Conservation (phyloP, 208 protist species). For the Endotrypanum monterogeii region DNA sequence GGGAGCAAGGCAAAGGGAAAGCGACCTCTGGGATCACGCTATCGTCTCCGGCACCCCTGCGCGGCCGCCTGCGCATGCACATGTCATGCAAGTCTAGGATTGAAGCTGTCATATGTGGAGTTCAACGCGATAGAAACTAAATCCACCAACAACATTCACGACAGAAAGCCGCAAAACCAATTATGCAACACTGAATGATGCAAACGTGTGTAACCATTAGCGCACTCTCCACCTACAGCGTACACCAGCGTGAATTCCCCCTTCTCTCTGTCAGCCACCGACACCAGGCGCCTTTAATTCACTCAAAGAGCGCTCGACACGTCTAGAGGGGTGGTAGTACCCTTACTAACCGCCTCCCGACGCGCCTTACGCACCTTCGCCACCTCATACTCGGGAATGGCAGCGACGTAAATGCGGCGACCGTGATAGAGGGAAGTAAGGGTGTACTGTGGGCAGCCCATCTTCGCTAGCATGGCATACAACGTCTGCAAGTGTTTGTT, state of each 20-base stretch:
- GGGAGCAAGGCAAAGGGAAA: background rate
- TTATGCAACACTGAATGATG: background rate
- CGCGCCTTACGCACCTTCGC: constrained; percentile 43
- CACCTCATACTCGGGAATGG: constrained; percentile 83
- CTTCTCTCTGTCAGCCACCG: background rate
- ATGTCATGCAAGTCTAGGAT: background rate
- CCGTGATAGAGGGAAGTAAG: constrained; percentile 69
- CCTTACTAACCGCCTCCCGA: background rate
- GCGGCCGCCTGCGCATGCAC: background rate
- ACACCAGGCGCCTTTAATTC: background rate
- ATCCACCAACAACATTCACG: background rate
- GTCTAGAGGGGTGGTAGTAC: background rate
- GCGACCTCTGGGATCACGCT: background rate
- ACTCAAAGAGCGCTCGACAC: background rate
- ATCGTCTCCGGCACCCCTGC: background rate
- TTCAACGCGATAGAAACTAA: background rate
- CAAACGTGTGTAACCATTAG: background rate
- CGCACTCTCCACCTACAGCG: background rate
- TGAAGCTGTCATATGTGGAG: background rate
- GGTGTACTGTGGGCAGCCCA: constrained; percentile 88
- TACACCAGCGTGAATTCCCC: background rate
- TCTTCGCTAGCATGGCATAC: constrained; percentile 66
- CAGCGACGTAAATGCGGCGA: constrained; percentile 66
- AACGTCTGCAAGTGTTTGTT: constrained; percentile 44
- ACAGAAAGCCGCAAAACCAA: background rate